A percentile compares a stretch with the other conserved stretches of the same genome.
phyloP scores from a whole-genome alignment of 345 rosid species.

The Lumnitzera racemosa region DNA sequence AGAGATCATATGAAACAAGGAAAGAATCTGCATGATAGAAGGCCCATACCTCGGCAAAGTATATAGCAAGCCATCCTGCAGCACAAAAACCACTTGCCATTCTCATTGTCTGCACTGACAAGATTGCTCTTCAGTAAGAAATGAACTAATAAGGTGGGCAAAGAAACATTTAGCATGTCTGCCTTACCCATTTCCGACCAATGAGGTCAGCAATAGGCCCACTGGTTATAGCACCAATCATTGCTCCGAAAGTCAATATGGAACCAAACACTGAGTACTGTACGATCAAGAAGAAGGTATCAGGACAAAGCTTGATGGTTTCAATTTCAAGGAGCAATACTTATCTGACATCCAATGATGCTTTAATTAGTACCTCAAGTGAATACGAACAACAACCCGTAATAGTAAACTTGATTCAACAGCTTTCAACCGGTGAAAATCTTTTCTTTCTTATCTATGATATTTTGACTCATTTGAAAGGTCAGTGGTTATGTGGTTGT shows the following conservation, averaged over 20 bases:
- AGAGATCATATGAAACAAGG: background rate
- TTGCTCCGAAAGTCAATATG: slow-evolving; percentile 80
- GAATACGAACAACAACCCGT: background rate
- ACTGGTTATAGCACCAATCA: slow-evolving; percentile 89
- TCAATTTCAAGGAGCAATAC: background rate
- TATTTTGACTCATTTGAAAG: too few species aligned
- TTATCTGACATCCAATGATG: background rate
- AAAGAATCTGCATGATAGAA: background rate
- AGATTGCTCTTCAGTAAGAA: background rate
- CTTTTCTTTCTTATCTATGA: too few species aligned
- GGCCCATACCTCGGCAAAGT: slow-evolving; percentile 63
- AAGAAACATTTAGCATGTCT: background rate
- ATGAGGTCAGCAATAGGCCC: slow-evolving; percentile 72
- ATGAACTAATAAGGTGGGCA: background rate
- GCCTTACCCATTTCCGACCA: slow-evolving; percentile 84
- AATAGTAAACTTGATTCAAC: too few species aligned
- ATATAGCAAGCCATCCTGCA: slow-evolving; percentile 82
- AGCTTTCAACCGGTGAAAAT: too few species aligned
- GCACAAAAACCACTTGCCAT: slow-evolving; percentile 48
- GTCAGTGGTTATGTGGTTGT: too few species aligned
- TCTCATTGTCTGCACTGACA: slow-evolving; percentile 64
- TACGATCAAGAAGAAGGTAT: slow-evolving; percentile 1
- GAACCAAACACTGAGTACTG: slow-evolving; percentile 90
- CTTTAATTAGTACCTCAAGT: too few species aligned
- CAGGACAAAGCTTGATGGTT: background rate